Base-by-base conservation (phyloP, 139 green algal genomes). In the Pleodorina starrii region DNA sequence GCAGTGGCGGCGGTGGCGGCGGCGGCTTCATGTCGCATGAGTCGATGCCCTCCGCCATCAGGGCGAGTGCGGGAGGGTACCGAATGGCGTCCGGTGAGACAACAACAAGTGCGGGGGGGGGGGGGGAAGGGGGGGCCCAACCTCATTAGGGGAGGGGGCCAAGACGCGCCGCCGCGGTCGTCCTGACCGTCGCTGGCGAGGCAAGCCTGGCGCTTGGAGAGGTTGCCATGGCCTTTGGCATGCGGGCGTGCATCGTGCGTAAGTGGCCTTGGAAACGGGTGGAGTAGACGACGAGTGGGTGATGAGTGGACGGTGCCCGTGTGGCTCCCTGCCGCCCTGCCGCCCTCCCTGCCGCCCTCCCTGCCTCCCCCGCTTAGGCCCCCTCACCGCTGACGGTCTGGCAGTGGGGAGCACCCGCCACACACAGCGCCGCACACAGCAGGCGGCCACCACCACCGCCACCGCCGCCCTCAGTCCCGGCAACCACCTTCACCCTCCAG, bases 11-110 rank as follows among this genome's bases (percentile, higher is more conserved):
- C n/a, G 35, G 69, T 10, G 69, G 48, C 14, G 79, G 73, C 63
- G 89, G 66, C 11, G 89, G 63, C 19, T 92, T 94, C 48, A 74
- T 94, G 85, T 92, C 88, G 0, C 91, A 94, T 71, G 91, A 94
- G 86, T 76, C 83, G 1, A 25, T 57, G 40, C 50, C 87, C 3
- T 17, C 40, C 12, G 54, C 50, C 36, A 17, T 5, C 54, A 32
- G 73, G 6, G 50, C 54, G 54, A 25, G 54, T 25, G 54, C 54
- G 5, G 43, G 72, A 5, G 76, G 73, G 17, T 84, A 57, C 71
- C 44, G 74, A 6, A 40, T 74, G 6, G 17, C 19, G 1, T 11
- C 72, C 51, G 50, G 72, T 90, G 71, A 57, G 32, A 57, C 38
- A 66, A 25, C 5, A 12, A 60, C n/a, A n/a, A n/a, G n/a, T n/a